A percentile compares a stretch with the other conserved stretches of the same genome.
These are phyloP conservation scores for Conticribra weissflogii DNA, from an alignment of 108 stramenopile species.

Conservation along the genomic window DNA sequence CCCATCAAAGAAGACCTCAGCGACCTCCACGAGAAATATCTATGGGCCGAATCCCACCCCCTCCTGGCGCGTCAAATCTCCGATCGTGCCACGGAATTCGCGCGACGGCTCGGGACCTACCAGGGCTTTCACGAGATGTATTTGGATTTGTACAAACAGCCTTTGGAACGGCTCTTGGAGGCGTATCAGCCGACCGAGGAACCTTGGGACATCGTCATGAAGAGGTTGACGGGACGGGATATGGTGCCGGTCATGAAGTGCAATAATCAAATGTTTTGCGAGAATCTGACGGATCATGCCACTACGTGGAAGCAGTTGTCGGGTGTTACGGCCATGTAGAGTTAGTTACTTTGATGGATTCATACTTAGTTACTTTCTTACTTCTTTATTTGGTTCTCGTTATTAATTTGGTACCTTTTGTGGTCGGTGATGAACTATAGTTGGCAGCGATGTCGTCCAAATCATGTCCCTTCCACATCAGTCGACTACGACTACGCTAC, in stretches of 20 bases:
- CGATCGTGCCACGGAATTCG: background rate
- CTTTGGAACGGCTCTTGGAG: constrained; percentile 4
- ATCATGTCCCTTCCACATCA: too few species aligned
- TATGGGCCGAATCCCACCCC: constrained; percentile 36
- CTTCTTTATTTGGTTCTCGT: too few species aligned
- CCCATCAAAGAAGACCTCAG: constrained; percentile 13
- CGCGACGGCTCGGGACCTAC: background rate
- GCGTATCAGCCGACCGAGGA: constrained; percentile 15
- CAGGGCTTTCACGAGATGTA: background rate
- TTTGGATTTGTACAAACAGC: constrained; percentile 7
- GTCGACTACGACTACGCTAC: too few species aligned
- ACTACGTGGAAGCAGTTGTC: too few species aligned
- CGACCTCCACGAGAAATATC: constrained; percentile 21
- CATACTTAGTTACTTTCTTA: too few species aligned
- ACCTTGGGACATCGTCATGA: background rate
- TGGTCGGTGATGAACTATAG: too few species aligned
- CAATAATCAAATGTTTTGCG: too few species aligned
- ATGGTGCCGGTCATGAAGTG: constrained; percentile 24
- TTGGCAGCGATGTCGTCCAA: too few species aligned
- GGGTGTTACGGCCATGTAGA: too few species aligned
- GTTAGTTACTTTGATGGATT: too few species aligned
- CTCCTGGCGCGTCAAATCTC: background rate
- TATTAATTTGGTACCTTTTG: too few species aligned
- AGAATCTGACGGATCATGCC: too few species aligned
- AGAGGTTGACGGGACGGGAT: background rate